These are phyloP conservation scores for Ophiostoma perfectum DNA, from an alignment of 2,329 filamentous ascomycete genomes.

Conservation along the genomic window DNA sequence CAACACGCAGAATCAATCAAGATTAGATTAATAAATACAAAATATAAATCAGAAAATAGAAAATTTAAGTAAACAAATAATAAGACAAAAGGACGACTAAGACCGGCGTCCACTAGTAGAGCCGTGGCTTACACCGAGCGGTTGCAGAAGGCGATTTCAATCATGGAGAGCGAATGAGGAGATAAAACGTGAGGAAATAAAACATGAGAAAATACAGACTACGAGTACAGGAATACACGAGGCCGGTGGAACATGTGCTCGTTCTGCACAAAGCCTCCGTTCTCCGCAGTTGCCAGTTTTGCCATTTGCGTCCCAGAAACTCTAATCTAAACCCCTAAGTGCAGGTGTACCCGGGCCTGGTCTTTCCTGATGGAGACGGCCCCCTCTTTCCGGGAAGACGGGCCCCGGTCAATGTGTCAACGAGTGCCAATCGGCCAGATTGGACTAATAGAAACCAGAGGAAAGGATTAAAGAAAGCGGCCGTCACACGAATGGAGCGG, in stretches of 20 bases:
- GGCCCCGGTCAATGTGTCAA: conserved; percentile 14
- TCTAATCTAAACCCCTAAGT: conserved; percentile 51
- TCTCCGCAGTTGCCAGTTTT: conserved; percentile 6
- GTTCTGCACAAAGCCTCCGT: conserved; percentile 7
- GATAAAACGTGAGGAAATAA: neutral
- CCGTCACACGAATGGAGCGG: neutral
- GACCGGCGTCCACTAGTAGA: neutral
- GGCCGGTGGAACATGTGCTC: conserved; percentile 7
- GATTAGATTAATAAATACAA: neutral
- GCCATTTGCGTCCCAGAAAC: conserved; percentile 15
- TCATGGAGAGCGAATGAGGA: neutral
- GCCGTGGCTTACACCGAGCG: conserved; percentile 12
- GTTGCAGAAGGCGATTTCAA: neutral
- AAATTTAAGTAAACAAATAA: neutral
- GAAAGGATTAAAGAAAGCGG: neutral
- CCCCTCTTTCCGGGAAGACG: conserved; percentile 9
- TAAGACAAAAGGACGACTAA: neutral
- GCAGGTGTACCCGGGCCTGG: conserved; percentile 44
- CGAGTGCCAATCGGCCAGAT: conserved; percentile 13
- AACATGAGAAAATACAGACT: neutral
- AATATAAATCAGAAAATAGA: neutral
- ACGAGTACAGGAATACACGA: neutral
- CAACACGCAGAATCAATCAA: neutral
- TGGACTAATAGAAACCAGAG: conserved; percentile 4
- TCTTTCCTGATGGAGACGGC: conserved; percentile 16